These are phyloP conservation scores for Epichloe sylvatica DNA, from an alignment of 2,329 filamentous ascomycete genomes.

Conservation along the genomic window DNA sequence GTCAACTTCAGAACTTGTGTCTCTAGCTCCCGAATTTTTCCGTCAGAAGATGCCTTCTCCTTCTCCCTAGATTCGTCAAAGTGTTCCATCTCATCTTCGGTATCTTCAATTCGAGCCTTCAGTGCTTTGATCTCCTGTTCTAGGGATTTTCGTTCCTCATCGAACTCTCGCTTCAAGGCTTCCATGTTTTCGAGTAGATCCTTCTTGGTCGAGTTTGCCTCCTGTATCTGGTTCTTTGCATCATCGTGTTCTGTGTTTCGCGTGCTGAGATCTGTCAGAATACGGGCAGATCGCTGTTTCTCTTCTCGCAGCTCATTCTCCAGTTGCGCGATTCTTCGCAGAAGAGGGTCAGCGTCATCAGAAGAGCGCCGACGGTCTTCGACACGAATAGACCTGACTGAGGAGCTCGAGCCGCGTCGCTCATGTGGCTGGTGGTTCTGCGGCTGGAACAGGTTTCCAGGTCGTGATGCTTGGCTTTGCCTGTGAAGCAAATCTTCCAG, in stretches of 20 bases:
- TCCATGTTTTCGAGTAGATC: conserved; percentile 93
- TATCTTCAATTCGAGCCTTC: conserved; percentile 68
- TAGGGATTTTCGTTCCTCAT: conserved; percentile 68
- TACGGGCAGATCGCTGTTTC: conserved; percentile 48
- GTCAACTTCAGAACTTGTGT: conserved; percentile 50
- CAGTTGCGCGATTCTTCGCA: conserved; percentile 43
- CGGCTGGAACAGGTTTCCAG: conserved; percentile 41
- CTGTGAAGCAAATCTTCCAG: conserved; percentile 86
- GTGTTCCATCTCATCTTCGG: conserved; percentile 83
- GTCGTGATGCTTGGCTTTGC: conserved; percentile 49
- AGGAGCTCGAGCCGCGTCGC: conserved; percentile 35
- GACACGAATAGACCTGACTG: conserved; percentile 28
- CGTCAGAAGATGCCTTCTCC: conserved; percentile 57
- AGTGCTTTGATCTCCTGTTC: conserved; percentile 67
- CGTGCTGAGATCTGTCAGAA: conserved; percentile 56
- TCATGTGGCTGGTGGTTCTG: conserved; percentile 32
- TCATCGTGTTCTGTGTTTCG: conserved; percentile 44
- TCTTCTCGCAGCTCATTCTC: conserved; percentile 68
- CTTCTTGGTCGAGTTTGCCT: conserved; percentile 81
- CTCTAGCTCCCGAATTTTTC: conserved; percentile 53
- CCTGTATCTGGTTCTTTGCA: conserved; percentile 58
- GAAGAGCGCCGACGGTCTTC: conserved; percentile 34
- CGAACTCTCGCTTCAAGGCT: conserved; percentile 76
- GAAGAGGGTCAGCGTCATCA: conserved; percentile 31
- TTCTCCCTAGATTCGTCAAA: conserved; percentile 72